These are phyloP conservation scores for Dryas alaskensis DNA, from an alignment of 306 rosid genomes.

Conservation along the genomic window DNA sequence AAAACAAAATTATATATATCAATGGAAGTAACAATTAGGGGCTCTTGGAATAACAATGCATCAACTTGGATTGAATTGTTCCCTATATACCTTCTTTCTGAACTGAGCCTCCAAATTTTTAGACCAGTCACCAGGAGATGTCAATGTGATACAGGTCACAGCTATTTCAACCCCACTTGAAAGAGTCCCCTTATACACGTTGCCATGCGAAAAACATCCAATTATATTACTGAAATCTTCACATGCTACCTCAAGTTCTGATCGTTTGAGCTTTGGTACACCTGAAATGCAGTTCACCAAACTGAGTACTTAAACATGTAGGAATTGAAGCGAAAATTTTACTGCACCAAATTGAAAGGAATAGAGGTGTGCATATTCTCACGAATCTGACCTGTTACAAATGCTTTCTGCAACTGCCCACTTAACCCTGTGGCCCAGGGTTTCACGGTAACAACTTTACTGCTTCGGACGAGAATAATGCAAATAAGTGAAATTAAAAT, in stretches of 20 bases:
- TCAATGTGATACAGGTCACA: constrained; percentile 54
- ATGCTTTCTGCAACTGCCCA: constrained; percentile 93
- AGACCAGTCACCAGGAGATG: constrained; percentile 61
- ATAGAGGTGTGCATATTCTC: neutral
- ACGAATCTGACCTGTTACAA: constrained; percentile 62
- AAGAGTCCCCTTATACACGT: constrained; percentile 84
- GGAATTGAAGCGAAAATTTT: neutral
- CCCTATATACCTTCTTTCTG: constrained; percentile 59
- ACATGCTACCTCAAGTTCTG: constrained; percentile 77
- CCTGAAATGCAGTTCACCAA: constrained; percentile 44
- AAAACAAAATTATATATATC: neutral
- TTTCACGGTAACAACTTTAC: constrained; percentile 67
- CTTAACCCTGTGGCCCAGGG: constrained; percentile 97
- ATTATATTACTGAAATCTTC: constrained; percentile 95
- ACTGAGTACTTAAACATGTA: neutral
- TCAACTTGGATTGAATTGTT: constrained; percentile 3
- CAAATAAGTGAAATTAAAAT: constrained; percentile 39
- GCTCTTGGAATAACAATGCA: constrained; percentile 1
- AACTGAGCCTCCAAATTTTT: constrained; percentile 62
- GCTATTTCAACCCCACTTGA: constrained; percentile 97
- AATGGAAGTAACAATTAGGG: constrained; percentile 6
- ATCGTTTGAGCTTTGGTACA: constrained; percentile 78
- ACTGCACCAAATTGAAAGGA: neutral
- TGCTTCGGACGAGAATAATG: constrained; percentile 49
- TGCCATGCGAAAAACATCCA: constrained; percentile 53